These are phyloP conservation scores for Boletus bicolor DNA, from an alignment of 768 basidiomycete species.

Conservation along the genomic window DNA sequence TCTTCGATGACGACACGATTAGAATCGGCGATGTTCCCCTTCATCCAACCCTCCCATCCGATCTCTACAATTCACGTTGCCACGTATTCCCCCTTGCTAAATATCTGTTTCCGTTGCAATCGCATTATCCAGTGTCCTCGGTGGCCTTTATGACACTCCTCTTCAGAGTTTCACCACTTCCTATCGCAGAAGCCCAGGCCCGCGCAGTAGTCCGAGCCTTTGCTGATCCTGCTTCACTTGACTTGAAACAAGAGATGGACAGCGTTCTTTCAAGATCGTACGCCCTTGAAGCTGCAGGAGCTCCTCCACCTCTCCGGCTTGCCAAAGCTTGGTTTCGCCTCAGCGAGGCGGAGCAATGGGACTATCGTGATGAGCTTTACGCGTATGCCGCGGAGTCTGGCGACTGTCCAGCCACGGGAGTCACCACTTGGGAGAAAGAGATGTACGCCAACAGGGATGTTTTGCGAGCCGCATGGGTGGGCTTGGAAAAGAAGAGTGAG, in stretches of 20 bases:
- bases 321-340: slow-evolving; percentile 58
- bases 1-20: slow-evolving; percentile 42
- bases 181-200: slow-evolving; percentile 76
- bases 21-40: slow-evolving; percentile 41
- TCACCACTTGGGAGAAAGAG: slow-evolving; percentile 56
- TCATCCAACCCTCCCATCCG: slow-evolving; percentile 45
- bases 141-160: slow-evolving; percentile 68
- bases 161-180: slow-evolving; percentile 64
- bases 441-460: slow-evolving; percentile 46
- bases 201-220: slow-evolving; percentile 58
- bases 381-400: slow-evolving; percentile 40
- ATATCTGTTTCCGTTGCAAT: slow-evolving; percentile 64
- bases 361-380: slow-evolving; percentile 61
- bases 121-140: slow-evolving; percentile 42
- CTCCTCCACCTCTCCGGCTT: slow-evolving; percentile 38
- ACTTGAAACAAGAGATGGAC: slow-evolving; percentile 44
- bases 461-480: slow-evolving; percentile 56
- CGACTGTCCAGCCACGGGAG: slow-evolving; percentile 33
- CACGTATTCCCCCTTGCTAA: slow-evolving; percentile 69
- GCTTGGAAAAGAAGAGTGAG: slow-evolving; percentile 52
- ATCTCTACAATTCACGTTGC: slow-evolving; percentile 61
- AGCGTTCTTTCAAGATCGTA: slow-evolving; percentile 51
- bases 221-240: slow-evolving; percentile 46
- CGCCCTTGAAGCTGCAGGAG: slow-evolving; percentile 34
- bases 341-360: slow-evolving; percentile 53